Conservation (phyloP, 139 green algal genomes). For the Volvox reticuliferus region DNA sequence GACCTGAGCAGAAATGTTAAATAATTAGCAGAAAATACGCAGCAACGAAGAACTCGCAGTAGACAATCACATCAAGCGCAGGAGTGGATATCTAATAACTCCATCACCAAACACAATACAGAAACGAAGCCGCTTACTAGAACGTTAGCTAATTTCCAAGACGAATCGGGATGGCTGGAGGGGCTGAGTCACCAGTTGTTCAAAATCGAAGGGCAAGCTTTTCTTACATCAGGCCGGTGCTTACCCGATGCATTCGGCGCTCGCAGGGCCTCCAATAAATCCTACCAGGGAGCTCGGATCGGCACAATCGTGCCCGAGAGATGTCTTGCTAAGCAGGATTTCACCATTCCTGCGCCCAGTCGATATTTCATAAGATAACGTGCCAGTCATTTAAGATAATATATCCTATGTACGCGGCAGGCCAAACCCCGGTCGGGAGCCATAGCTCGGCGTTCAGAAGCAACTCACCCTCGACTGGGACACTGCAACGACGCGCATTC, state of each 20-base stretch:
- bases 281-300: neutral
- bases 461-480: neutral
- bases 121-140: too few species aligned
- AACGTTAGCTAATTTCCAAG: too few species aligned
- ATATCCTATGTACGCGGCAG: neutral
- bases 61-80: too few species aligned
- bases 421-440: too few species aligned
- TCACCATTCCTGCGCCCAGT: neutral
- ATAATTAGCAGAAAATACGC: too few species aligned
- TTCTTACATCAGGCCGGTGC: neutral
- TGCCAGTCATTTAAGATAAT: neutral
- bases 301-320: neutral
- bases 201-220: neutral
- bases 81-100: too few species aligned
- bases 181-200: too few species aligned
- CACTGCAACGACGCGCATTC: neutral
- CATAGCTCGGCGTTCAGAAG: too few species aligned
- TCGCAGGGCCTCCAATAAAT: neutral
- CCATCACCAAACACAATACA: too few species aligned
- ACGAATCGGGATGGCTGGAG: too few species aligned
- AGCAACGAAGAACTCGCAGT: too few species aligned
- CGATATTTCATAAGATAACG: neutral
- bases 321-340: conserved; percentile 15
- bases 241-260: neutral
- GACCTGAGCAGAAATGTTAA: neutral